Percentiles rank a stretch among this genome's conserved stretches.
Conservation (phyloP, 139 green algal genomes). For the Tetraselmis striata region DNA sequence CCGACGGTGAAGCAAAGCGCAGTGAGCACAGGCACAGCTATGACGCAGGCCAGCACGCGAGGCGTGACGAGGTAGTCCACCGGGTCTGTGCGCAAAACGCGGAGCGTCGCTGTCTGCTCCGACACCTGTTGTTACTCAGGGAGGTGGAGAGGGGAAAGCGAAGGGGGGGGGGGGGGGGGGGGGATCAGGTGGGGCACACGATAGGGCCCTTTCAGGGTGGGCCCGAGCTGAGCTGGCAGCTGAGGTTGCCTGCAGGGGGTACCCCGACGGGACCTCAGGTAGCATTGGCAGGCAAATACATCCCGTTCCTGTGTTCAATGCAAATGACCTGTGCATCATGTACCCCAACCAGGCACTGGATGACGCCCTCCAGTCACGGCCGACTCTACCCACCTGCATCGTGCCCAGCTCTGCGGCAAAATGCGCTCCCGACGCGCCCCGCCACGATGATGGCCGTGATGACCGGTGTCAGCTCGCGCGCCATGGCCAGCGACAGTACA, state of each 20-base stretch:
- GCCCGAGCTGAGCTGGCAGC: too few species aligned
- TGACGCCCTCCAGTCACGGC: not conserved
- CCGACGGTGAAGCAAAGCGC: slow-evolving; percentile 95
- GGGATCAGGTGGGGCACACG: too few species aligned
- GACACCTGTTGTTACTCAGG: slow-evolving; percentile 69
- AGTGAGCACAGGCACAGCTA: slow-evolving; percentile 87
- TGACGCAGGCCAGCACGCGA: slow-evolving; percentile 84
- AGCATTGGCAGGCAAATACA: too few species aligned
- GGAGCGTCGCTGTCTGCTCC: slow-evolving; percentile 95
- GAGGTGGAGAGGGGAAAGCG: not conserved
- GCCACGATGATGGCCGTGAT: slow-evolving; percentile 97
- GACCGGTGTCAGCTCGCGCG: slow-evolving; percentile 91
- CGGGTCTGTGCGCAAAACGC: slow-evolving; percentile 89
- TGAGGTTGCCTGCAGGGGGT: too few species aligned
- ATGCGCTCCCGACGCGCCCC: slow-evolving; percentile 87
- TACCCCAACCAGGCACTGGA: too few species aligned
- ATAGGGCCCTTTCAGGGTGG: too few species aligned
- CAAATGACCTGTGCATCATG: too few species aligned
- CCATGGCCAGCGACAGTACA: slow-evolving; percentile 89
- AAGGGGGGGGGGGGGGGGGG: not conserved
- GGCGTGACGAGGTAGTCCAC: slow-evolving; percentile 98
- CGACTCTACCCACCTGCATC: slow-evolving; percentile 86
- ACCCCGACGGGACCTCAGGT: too few species aligned
- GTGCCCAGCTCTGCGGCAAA: slow-evolving; percentile 98
- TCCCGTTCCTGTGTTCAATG: too few species aligned